Evolutionary conservation across 176 grass and related monocot genomes (phyloP), one percentile per base, ranked within the genome.

Genomic region (Panicum miliaceum): DNA sequence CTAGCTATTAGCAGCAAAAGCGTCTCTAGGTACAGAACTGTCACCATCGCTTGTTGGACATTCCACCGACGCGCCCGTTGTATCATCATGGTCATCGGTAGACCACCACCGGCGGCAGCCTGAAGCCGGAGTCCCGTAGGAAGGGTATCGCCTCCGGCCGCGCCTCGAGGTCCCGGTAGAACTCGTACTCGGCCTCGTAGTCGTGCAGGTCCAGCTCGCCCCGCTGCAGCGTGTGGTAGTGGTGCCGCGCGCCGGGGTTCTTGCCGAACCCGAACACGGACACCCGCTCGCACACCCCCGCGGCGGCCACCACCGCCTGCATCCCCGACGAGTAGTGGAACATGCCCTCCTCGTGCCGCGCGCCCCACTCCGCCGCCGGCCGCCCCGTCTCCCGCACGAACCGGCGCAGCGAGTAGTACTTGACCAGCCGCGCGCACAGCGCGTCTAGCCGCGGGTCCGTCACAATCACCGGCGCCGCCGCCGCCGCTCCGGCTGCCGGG

Each of bases 181-280:
- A 92, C 18, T 89, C 87, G 85, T 94, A 94, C 90, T 97, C 94
- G 36, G 92, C 94, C 78, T 87, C 71, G 80, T 97, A 94, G 83
- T 97, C 92, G 80, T 94, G 94, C 86, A 97, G 82, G 61, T 80
- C 74, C 19, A 97, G 86, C 90, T 97, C 92, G 47, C 79, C 78
- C 29, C 84, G 90, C 78, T 93, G 95, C 77, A 91, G 87, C 0
- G 90, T 91, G 86, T 94, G 92, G 71, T 94, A 93, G 67, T 97
- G 95, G 87, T 97, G 95, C 84, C 91, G 89, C 20, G 82, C 80
- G 27, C 71, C 87, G 27, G 85, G 57, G 0, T 76, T 72, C 75
- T 94, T 97, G 45, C 92, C 95, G 81, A 94, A 97, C 16, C 95
- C 92, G 77, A 97, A 97, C 9, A 88, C 23, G 57, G 60, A 90